phyloP scores from a whole-genome alignment of 2,329 filamentous ascomycete species.

The Aspergillus flavus region DNA sequence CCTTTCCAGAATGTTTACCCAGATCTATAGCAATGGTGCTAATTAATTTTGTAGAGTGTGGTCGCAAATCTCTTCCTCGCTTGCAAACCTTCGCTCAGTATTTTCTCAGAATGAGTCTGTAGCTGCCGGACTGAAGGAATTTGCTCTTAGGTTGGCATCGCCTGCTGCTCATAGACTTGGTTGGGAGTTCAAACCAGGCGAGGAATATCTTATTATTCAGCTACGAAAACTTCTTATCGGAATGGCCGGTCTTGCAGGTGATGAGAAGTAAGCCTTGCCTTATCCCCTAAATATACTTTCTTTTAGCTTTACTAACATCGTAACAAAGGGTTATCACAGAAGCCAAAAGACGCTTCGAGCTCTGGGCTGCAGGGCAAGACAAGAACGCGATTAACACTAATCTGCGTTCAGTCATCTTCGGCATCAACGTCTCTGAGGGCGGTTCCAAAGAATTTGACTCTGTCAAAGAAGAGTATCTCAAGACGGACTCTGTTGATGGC shows the following conservation, averaged over 20 bases:
- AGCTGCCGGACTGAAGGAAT: slow-evolving; percentile 73
- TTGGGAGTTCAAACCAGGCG: slow-evolving; percentile 77
- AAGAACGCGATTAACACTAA: slow-evolving; percentile 75
- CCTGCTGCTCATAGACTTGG: slow-evolving; percentile 77
- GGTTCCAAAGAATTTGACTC: slow-evolving; percentile 69
- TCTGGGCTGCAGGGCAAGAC: slow-evolving; percentile 71
- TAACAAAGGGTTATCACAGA: slow-evolving; percentile 65
- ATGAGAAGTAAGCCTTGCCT: slow-evolving; percentile 64
- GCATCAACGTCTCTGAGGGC: slow-evolving; percentile 74
- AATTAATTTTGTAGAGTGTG: slow-evolving; percentile 62
- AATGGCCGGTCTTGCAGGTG: slow-evolving; percentile 73
- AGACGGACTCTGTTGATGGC: slow-evolving; percentile 82
- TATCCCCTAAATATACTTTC: background rate
- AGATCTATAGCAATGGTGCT: slow-evolving; percentile 12
- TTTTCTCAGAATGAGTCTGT: slow-evolving; percentile 77
- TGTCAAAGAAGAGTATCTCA: slow-evolving; percentile 82
- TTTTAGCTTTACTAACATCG: slow-evolving; percentile 9
- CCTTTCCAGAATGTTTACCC: background rate
- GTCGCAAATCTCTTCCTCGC: slow-evolving; percentile 77
- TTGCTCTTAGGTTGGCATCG: slow-evolving; percentile 74
- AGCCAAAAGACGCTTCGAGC: slow-evolving; percentile 75
- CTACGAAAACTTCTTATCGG: slow-evolving; percentile 79
- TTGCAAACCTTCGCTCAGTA: slow-evolving; percentile 78
- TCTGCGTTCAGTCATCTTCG: slow-evolving; percentile 78
- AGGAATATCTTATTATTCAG: slow-evolving; percentile 80